Conservation (phyloP, 2,329 filamentous ascomycete genomes). For the Microascus cirrosus region DNA sequence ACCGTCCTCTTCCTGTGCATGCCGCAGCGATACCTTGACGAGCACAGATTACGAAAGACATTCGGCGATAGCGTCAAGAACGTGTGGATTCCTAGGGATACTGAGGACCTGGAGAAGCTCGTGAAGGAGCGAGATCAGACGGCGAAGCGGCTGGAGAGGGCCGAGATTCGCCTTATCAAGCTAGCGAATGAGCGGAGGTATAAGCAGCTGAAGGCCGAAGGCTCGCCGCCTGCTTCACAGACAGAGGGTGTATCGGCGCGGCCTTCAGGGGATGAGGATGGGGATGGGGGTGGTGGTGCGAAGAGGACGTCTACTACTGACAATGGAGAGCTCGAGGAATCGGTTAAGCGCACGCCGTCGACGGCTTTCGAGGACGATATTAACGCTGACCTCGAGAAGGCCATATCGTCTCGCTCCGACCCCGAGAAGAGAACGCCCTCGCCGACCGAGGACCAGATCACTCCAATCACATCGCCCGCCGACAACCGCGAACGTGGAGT, state of each 20-base stretch:
- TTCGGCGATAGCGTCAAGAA: slow-evolving; percentile 72
- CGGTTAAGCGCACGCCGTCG: too few species aligned
- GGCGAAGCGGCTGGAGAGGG: slow-evolving; percentile 69
- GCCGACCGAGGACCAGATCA: background rate
- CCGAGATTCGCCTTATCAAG: slow-evolving; percentile 72
- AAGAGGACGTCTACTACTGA: background rate
- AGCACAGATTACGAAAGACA: slow-evolving; percentile 60
- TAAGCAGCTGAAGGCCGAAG: slow-evolving; percentile 24
- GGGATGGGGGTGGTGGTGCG: background rate
- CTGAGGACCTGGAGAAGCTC: slow-evolving; percentile 61
- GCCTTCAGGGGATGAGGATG: background rate
- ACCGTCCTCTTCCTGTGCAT: slow-evolving; percentile 91
- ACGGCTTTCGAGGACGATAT: background rate
- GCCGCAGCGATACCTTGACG: slow-evolving; percentile 63
- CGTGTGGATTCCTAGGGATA: slow-evolving; percentile 73
- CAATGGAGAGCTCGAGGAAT: too few species aligned
- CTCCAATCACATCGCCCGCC: background rate
- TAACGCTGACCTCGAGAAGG: background rate
- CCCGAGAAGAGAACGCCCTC: background rate
- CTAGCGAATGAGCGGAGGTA: slow-evolving; percentile 53
- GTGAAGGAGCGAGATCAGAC: slow-evolving; percentile 66
- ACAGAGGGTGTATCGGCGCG: background rate
- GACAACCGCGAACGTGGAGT: background rate
- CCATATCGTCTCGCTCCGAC: background rate
- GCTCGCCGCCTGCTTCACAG: background rate